Evolutionary conservation across 1,284 basidiomycete species (phyloP).

Genomic region (Ceratobasidium sp.): DNA sequence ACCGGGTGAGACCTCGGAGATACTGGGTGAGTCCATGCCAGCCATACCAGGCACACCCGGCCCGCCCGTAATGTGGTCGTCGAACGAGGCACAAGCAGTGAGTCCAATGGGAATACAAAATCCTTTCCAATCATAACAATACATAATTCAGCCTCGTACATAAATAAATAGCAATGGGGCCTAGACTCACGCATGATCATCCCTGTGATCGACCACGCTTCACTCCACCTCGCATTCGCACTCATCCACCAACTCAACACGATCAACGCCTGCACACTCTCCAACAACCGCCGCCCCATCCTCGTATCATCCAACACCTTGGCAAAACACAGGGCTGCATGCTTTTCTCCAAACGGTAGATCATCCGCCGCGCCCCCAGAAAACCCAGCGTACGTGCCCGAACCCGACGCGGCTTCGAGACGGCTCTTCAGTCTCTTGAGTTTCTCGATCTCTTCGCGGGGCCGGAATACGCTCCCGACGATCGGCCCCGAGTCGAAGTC

Average conservation of each 20-base stretch:
- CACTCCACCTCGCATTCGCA: slow-evolving; percentile 34
- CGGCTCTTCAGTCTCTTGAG: slow-evolving; percentile 15
- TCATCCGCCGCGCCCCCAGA: slow-evolving; percentile 17
- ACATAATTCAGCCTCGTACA: not conserved
- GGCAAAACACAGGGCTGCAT: slow-evolving; percentile 33
- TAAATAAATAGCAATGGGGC: not conserved
- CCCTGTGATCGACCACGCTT: slow-evolving; percentile 34
- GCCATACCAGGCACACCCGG: slow-evolving; percentile 29
- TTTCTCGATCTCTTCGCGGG: slow-evolving; percentile 26
- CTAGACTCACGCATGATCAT: slow-evolving; percentile 37
- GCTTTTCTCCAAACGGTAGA: slow-evolving; percentile 26
- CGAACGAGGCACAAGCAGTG: slow-evolving; percentile 25
- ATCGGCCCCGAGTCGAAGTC: slow-evolving; percentile 37
- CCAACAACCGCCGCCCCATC: slow-evolving; percentile 16
- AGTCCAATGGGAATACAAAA: slow-evolving; percentile 35
- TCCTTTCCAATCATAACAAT: not conserved
- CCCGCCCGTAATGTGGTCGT: slow-evolving; percentile 33
- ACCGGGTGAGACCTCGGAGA: slow-evolving; percentile 22
- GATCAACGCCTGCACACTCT: slow-evolving; percentile 19
- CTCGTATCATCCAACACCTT: slow-evolving; percentile 28
- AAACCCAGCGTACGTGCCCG: slow-evolving; percentile 14
- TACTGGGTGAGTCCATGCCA: slow-evolving; percentile 25
- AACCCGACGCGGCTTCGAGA: slow-evolving; percentile 10
- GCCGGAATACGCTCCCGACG: slow-evolving; percentile 32
- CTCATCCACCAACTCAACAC: slow-evolving; percentile 31